These are phyloP conservation scores for Candida chauliodis DNA, from an alignment of 805 yeast genomes.

Conservation along the genomic window DNA sequence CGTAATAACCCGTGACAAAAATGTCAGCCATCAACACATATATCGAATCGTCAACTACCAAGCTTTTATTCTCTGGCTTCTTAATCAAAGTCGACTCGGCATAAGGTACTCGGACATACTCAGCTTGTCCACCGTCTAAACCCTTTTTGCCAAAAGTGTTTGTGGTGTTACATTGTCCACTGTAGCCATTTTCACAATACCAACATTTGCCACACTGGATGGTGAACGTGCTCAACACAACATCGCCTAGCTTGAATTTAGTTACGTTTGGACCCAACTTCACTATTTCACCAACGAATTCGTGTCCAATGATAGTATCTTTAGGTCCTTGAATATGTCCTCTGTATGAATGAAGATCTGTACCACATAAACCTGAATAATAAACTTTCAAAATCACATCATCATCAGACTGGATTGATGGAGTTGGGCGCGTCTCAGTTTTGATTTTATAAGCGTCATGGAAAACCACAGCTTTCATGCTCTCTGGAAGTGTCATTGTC, in stretches of 20 bases:
- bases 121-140: conserved; percentile 62
- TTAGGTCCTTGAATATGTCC: conserved; percentile 51
- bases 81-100: conserved; percentile 50
- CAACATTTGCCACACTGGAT: conserved; percentile 60
- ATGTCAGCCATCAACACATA: conserved; percentile 61
- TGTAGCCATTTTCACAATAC: conserved; percentile 52
- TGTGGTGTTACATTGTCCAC: conserved; percentile 53
- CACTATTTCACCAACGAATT: conserved; percentile 58
- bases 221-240: conserved; percentile 48
- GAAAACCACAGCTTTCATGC: conserved; percentile 23
- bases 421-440: conserved; percentile 24
- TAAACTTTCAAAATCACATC: conserved; percentile 59
- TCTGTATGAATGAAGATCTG: conserved; percentile 53
- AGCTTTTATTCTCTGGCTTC: conserved; percentile 34
- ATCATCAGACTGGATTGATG: conserved; percentile 17
- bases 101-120: conserved; percentile 55
- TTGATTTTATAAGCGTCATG: conserved; percentile 18
- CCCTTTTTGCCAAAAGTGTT: conserved; percentile 58
- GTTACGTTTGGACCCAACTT: conserved; percentile 55
- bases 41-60: conserved; percentile 43
- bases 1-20: conserved; percentile 61
- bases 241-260: conserved; percentile 53
- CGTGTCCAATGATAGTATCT: conserved; percentile 56
- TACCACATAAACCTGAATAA: conserved; percentile 64
- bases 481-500: conserved; percentile 2